These are phyloP conservation scores for Sphaerosporella brunnea DNA, from an alignment of 495 filamentous ascomycete genomes.

Conservation along the genomic window DNA sequence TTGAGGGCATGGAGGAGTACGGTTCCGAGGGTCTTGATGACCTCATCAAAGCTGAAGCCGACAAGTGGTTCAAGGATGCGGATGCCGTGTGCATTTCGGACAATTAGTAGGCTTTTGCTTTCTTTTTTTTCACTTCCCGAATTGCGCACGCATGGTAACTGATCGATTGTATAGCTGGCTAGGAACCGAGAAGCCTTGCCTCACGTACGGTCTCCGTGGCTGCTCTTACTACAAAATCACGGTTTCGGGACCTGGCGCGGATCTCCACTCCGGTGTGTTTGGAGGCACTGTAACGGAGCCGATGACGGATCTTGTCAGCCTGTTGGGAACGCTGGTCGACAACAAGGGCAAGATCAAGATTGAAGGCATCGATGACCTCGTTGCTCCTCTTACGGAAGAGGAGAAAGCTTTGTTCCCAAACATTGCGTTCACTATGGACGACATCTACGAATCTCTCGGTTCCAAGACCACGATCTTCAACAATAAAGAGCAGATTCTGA, in stretches of 20 bases:
- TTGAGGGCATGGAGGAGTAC: slow-evolving; percentile 99
- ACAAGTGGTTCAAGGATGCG: slow-evolving; percentile 80
- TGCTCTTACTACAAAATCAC: slow-evolving; percentile 91
- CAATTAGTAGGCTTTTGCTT: slow-evolving; percentile 44
- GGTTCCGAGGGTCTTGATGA: slow-evolving; percentile 93
- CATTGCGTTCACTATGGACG: slow-evolving; percentile 90
- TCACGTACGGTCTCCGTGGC: slow-evolving; percentile 94
- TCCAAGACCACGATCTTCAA: slow-evolving; percentile 67
- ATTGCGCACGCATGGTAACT: not conserved
- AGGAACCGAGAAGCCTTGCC: slow-evolving; percentile 88
- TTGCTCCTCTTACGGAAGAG: slow-evolving; percentile 68
- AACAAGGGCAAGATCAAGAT: slow-evolving; percentile 78
- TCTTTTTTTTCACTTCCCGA: not conserved
- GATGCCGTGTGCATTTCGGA: slow-evolving; percentile 98
- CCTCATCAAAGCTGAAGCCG: slow-evolving; percentile 72
- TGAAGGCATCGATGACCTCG: slow-evolving; percentile 74
- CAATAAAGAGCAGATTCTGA: slow-evolving; percentile 74
- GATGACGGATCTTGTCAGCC: slow-evolving; percentile 82
- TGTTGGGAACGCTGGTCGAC: slow-evolving; percentile 71
- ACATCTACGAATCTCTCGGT: slow-evolving; percentile 77
- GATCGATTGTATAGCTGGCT: slow-evolving; percentile 45
- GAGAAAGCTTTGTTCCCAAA: slow-evolving; percentile 67
- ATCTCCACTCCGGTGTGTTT: slow-evolving; percentile 92
- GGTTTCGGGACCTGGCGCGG: slow-evolving; percentile 73
- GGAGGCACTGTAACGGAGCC: slow-evolving; percentile 91